Conservation (phyloP, 257 asterid species). For the Catharanthus roseus region DNA sequence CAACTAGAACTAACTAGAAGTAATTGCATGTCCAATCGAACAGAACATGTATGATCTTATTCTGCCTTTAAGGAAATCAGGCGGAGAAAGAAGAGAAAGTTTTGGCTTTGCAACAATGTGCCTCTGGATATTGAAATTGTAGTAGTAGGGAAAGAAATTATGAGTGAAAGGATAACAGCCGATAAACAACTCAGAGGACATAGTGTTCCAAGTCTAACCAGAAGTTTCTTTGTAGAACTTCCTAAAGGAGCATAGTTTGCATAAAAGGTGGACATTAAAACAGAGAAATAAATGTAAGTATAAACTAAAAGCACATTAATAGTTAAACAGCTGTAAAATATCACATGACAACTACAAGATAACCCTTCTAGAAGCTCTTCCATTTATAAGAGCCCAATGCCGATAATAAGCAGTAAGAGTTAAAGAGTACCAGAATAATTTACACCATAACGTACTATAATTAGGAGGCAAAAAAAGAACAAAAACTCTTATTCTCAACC, state of each 20-base stretch:
- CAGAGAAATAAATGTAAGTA: not conserved
- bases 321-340: not conserved
- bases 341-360: slow-evolving; percentile 1
- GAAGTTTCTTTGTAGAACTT: not conserved
- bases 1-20: not conserved
- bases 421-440: not conserved
- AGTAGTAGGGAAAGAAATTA: not conserved
- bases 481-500: not conserved
- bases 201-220: not conserved
- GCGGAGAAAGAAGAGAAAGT: not conserved
- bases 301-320: not conserved
- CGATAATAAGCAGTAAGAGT: not conserved
- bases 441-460: not conserved
- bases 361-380: not conserved
- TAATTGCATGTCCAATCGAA: not conserved
- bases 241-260: not conserved
- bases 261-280: not conserved
- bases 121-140: not conserved
- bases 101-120: not conserved
- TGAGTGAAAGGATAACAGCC: not conserved
- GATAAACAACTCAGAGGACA: not conserved
- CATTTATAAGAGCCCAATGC: not conserved
- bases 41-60: not conserved
- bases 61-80: not conserved
- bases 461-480: not conserved